Evolutionary conservation across 1,284 basidiomycete species (phyloP), one percentile per base, ranked within the genome.

Genomic region (Puccinia coronata): DNA sequence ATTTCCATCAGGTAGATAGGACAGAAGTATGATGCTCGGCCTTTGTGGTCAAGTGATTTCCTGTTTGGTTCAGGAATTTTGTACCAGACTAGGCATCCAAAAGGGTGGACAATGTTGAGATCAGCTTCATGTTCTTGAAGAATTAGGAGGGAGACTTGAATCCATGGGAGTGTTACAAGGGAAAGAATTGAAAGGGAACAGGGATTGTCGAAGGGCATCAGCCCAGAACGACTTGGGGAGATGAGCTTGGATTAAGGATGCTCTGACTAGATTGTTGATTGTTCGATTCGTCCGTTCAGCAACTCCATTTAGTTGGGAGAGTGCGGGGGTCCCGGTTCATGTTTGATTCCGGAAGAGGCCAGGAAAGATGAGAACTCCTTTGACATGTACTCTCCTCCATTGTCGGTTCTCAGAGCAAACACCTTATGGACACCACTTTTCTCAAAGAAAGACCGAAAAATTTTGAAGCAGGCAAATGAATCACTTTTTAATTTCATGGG

Each of bases 251-350:
- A 23, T 34, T 43, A 49, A 12, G 41, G 5, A 71, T 25, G 23
- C 43, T 39, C 43, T 71, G 41, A 73, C 47, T 16, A 51, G 20
- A 28, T 73, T 55, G 5, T 39, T 18, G 14, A 73, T 3, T 6
- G 71, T 73, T 3, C 49, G 41, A 53, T 73, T 73, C 2, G 49
- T 55, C 3, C 71, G 31, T 47, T 69, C 65, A 12, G 65, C 23
- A 4, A 69, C 65, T 41, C 65, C 65, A 69, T 69, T 69, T 28
- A 43, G 23, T 23, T 39, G 23, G 67, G 67, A 8, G 34, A 70
- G 34, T 70, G 67, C 8, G 67, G 67, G 12, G 67, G 67, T 41
- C 67, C 67, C 9, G 67, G 36, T 14, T 39, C 39, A n/a, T 70
- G 67, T 3, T 16, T 20, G 34, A 70, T 70, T 12, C 67, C 67